A percentile compares a stretch with the other conserved stretches of the same genome.
Evolutionary conservation across 2,329 filamentous ascomycete genomes (phyloP).

Genomic region (Beauveria medogensis): DNA sequence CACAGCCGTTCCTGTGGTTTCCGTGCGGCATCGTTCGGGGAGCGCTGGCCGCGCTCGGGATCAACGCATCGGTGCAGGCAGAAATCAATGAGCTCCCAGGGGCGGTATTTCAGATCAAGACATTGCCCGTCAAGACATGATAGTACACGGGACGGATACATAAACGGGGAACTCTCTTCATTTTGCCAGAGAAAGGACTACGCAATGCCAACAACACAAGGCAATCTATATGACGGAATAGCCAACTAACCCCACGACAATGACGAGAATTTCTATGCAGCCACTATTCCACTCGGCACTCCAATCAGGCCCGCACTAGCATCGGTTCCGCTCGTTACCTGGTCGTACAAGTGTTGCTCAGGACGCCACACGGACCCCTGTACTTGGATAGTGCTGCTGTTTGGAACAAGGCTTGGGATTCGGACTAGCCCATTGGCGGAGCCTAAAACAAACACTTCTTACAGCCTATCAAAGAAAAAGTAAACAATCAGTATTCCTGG

Average conservation of each 20-base stretch:
- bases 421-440: not conserved
- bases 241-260: not conserved
- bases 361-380: not conserved
- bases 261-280: not conserved
- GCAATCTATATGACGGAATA: not conserved
- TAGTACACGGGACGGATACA: not conserved
- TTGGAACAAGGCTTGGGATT: not conserved
- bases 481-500: constrained; percentile 28
- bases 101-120: constrained; percentile 95
- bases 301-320: not conserved
- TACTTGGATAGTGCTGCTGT: not conserved
- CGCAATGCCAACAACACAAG: not conserved
- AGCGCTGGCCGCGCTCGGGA: constrained; percentile 84
- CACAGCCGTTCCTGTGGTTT: constrained; percentile 91
- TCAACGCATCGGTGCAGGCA: constrained; percentile 83
- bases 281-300: not conserved
- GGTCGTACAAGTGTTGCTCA: not conserved
- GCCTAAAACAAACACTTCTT: constrained; percentile 5
- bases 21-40: constrained; percentile 89
- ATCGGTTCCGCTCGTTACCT: not conserved
- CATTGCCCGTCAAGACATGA: constrained; percentile 57
- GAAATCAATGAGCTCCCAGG: constrained; percentile 80
- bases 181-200: not conserved
- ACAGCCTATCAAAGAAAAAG: constrained; percentile 8
- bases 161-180: constrained; percentile 2